A percentile compares a stretch with the other conserved stretches of the same genome.
Conservation (phyloP, 306 rosid genomes). For the Prunus padus region DNA sequence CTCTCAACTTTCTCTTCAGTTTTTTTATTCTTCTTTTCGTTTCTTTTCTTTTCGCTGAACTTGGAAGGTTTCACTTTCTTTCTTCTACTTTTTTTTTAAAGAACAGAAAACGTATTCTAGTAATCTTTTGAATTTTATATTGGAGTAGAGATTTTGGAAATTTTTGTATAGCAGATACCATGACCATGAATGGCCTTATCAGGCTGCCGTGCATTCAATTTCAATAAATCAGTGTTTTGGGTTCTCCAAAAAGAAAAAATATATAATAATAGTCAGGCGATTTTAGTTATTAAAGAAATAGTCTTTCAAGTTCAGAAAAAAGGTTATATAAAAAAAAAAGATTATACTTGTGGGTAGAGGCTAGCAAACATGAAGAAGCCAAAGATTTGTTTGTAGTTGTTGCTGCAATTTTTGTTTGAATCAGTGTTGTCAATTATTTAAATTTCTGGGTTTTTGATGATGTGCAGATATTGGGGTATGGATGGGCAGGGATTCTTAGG, state of each 20-base stretch:
- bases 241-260: not conserved
- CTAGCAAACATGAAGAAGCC: not conserved
- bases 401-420: not conserved
- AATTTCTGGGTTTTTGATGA: not conserved
- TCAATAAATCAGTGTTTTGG: too few relatives aligned
- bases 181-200: not conserved
- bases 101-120: not conserved
- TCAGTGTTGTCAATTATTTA: not conserved
- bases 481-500: conserved; percentile 98
- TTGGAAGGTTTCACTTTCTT: not conserved
- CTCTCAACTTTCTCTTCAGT: not conserved
- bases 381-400: too few relatives aligned
- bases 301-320: not conserved
- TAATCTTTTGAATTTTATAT: not conserved
- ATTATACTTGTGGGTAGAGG: not conserved
- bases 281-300: not conserved
- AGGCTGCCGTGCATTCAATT: not conserved
- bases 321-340: not conserved
- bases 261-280: not conserved
- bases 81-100: not conserved
- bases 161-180: not conserved
- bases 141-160: not conserved
- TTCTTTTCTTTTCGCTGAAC: not conserved
- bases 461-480: conserved; percentile 92
- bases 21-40: not conserved